Evolutionary conservation across 108 stramenopile species (phyloP), one percentile per base, ranked within the genome.

Genomic region (Nannochloropsis gaditana): DNA sequence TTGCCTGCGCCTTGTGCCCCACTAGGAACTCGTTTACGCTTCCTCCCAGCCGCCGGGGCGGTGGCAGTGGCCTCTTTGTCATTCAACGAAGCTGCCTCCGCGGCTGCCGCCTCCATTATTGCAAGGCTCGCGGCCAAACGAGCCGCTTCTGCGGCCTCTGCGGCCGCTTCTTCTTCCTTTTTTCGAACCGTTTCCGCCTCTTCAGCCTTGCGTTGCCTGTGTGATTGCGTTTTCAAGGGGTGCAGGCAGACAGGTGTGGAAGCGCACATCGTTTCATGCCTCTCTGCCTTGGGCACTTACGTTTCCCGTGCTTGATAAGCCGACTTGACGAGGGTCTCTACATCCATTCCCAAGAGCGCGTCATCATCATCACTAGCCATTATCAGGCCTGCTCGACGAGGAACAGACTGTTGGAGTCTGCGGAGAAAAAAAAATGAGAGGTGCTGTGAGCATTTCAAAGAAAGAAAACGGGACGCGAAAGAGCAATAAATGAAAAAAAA

Each of bases 171-270:
- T n/a, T 73, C n/a, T n/a, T 73, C 59, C n/a, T 6, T 73, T n/a
- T 73, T n/a, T n/a, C 15, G 59, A n/a, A 15, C 19, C 3, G 2
- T n/a, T n/a, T 73, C 6, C 6, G 15, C 59, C 59, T 73, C 59
- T 73, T 73, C 59, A 15, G 59, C 59, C 59, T 73, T 73, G 59
- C 59, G 59, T 8, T 73, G 59, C 59, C 59, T 73, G 59, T n/a
- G 59, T 15, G 59, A n/a, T 4, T 15, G 15, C 19, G 59, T n/a
- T 3, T 73, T 3, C n/a, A n/a, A n/a, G 59, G 59, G 15, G 6
- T 73, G 59, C 31, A 31, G 31, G 31, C 31, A 31, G 31, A 31
- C 31, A 31, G 31, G 31, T 31, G 0, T 0, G 31, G 31, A 31
- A 31, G 31, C 31, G 31, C 31, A 31, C 31, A 31, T 31, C 0